Evolutionary conservation across 148 eudicot species (phyloP).

Genomic region (Arbutus unedo): DNA sequence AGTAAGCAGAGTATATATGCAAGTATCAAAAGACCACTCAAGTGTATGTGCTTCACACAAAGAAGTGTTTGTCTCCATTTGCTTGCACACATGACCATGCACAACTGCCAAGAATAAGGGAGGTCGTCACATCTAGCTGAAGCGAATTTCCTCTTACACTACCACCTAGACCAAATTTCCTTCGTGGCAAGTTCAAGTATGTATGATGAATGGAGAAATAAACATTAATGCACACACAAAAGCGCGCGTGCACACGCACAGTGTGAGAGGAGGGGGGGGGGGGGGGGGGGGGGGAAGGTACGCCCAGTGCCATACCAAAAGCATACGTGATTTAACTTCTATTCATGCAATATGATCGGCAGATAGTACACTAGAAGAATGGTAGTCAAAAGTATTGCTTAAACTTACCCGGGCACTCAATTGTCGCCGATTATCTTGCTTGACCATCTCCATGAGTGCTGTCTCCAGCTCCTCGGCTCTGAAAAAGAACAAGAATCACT

Average conservation of each 20-base stretch:
- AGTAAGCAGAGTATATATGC: background rate
- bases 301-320: too few species aligned
- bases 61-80: background rate
- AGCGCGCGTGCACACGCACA: background rate
- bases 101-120: slow-evolving; percentile 3
- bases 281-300: too few species aligned
- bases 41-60: background rate
- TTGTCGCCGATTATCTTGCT: slow-evolving; percentile 73
- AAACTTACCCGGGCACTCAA: slow-evolving; percentile 71
- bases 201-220: background rate
- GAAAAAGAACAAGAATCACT: slow-evolving; percentile 24
- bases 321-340: background rate
- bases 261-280: too few species aligned
- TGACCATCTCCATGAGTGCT: slow-evolving; percentile 85
- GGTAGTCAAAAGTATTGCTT: slow-evolving; percentile 4
- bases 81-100: background rate
- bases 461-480: slow-evolving; percentile 95
- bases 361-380: slow-evolving; percentile 10
- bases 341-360: slow-evolving; percentile 1
- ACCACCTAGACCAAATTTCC: background rate
- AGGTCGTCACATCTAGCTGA: background rate
- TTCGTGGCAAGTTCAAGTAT: background rate
- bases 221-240: background rate
- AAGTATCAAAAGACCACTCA: background rate
- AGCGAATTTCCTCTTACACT: background rate